Percentiles rank a stretch among this genome's conserved stretches.
phyloP scores from a whole-genome alignment of 495 filamentous ascomycete genomes.

The Glonium stellatum region DNA sequence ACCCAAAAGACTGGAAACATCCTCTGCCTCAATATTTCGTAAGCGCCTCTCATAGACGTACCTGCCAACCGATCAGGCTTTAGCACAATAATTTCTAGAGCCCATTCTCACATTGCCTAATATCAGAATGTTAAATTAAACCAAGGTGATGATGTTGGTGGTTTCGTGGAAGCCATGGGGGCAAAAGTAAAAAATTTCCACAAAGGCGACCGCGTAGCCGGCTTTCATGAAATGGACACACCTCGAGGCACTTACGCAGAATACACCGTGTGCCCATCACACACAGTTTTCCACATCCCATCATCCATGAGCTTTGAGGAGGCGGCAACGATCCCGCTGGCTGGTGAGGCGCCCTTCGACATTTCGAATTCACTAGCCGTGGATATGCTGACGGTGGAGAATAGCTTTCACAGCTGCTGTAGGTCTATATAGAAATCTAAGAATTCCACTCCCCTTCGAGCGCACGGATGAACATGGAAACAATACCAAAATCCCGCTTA shows the following conservation, averaged over 20 bases:
- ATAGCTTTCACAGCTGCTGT: constrained; percentile 13
- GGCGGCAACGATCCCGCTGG: not conserved
- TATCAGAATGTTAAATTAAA: constrained; percentile 10
- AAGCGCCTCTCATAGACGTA: not conserved
- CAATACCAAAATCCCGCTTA: constrained; percentile 4
- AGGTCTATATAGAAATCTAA: constrained; percentile 9
- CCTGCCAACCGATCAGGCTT: not conserved
- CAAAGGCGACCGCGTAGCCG: constrained; percentile 18
- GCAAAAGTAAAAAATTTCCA: constrained; percentile 7
- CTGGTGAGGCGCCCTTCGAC: not conserved
- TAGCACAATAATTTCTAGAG: not conserved
- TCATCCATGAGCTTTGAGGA: constrained; percentile 15
- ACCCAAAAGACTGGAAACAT: constrained; percentile 27
- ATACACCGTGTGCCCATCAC: constrained; percentile 11
- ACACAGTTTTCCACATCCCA: constrained; percentile 19
- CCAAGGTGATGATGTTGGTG: constrained; percentile 20
- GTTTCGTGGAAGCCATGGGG: constrained; percentile 19
- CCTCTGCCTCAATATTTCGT: not conserved
- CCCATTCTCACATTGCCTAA: not conserved
- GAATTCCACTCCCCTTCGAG: constrained; percentile 9
- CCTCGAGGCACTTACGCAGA: constrained; percentile 19
- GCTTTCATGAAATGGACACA: constrained; percentile 14
- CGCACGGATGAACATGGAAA: not conserved
- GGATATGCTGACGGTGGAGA: not conserved
- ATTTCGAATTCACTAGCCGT: not conserved